phyloP scores from a whole-genome alignment of 2,329 filamentous ascomycete species.

The Trichoderma gracile region DNA sequence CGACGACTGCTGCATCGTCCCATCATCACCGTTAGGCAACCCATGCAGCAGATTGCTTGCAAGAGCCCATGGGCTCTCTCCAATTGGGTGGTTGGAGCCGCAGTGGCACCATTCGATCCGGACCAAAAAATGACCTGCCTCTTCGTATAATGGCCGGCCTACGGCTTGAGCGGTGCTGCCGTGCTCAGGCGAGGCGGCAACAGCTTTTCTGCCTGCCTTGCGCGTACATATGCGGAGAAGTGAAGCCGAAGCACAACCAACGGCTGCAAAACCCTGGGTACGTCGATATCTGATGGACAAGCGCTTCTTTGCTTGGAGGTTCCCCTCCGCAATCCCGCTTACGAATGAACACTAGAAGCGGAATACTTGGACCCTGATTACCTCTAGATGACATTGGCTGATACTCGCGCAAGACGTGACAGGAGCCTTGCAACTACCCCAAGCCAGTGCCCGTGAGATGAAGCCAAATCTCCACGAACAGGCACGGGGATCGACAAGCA shows the following conservation, averaged over 20 bases:
- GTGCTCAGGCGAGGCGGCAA: constrained; percentile 19
- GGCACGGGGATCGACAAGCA: constrained; percentile 25
- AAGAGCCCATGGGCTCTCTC: constrained; percentile 14
- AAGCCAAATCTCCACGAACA: constrained; percentile 21
- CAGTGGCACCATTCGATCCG: constrained; percentile 23
- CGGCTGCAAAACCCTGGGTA: too few relatives aligned
- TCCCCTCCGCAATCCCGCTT: background rate
- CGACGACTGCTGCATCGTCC: constrained; percentile 22
- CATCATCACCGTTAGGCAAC: constrained; percentile 18
- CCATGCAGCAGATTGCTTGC: constrained; percentile 20
- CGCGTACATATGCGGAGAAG: background rate
- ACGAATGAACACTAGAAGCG: too few relatives aligned
- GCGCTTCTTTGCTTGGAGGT: background rate
- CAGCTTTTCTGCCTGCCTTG: background rate
- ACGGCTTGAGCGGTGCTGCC: constrained; percentile 17
- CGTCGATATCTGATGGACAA: too few relatives aligned
- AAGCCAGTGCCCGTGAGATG: background rate
- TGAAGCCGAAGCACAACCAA: background rate
- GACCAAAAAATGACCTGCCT: constrained; percentile 14
- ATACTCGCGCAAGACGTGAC: too few relatives aligned
- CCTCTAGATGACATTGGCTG: too few relatives aligned
- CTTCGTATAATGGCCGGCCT: constrained; percentile 21
- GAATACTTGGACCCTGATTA: too few relatives aligned
- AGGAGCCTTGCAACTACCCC: background rate
- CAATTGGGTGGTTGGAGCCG: constrained; percentile 12